Evolutionary conservation across 352 stramenopile genomes (phyloP), one percentile per base, ranked within the genome.

Genomic region (Phytophthora syringae): DNA sequence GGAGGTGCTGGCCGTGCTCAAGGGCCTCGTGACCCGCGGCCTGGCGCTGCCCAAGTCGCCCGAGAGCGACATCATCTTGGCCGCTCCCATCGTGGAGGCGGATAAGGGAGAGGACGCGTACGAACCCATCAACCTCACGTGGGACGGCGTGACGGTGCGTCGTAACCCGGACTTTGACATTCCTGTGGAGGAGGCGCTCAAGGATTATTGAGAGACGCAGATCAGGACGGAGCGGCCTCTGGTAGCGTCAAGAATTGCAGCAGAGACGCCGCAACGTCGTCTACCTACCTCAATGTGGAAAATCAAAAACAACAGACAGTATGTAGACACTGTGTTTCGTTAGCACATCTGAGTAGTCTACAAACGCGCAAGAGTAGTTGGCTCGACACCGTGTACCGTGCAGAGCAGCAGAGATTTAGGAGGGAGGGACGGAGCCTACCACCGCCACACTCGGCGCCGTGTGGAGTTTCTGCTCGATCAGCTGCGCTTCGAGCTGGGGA

Each of bases 131-230:
- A 95, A 95, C 72, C 68, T 95, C 50, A 88, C 82, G 50, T 95
- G 88, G 88, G 88, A 95, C 67, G 88, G 88, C 70, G 81, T 81
- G 64, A 89, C 77, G 36, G 22, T 88, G 21, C 88, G 88, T 37
- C 84, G 88, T 60, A 95, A 95, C 76, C 88, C 88, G 59, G 80
- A 84, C 66, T 95, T 95, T 52, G 82, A 94, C 63, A 79, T 93
- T 39, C 83, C 84, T 13, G 53, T 93, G 37, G 82, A 93, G 50
- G 66, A 92, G 57, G 87, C 84, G 13, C 52, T 87, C 32, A 91
- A 88, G 76, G 74, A n/a, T n/a, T n/a, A n/a, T n/a, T n/a, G n/a
- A 69, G 70, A 56, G 55, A 39, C 22, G 45, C 32, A 68, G 12
- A n/a, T 63, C n/a, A 57, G 15, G 21, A 47, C 27, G 34, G 4